These are phyloP conservation scores for Mollisiaceae sp. DNA, from an alignment of 2,329 filamentous ascomycete species.

Conservation along the genomic window DNA sequence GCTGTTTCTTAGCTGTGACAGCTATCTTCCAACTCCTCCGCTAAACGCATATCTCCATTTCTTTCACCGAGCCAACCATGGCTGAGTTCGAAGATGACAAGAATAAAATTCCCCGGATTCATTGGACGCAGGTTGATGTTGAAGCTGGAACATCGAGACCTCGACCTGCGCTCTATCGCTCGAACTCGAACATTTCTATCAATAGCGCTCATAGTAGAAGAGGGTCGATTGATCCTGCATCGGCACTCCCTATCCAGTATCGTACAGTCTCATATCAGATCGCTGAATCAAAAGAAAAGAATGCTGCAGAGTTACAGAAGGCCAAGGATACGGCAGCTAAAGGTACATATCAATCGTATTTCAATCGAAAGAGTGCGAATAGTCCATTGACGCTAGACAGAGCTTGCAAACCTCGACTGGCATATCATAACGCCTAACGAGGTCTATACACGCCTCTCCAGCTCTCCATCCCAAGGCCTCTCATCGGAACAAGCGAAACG, in stretches of 20 bases:
- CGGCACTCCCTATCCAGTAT: slow-evolving; percentile 58
- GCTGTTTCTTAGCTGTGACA: not conserved
- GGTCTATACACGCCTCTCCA: slow-evolving; percentile 62
- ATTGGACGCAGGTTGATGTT: slow-evolving; percentile 36
- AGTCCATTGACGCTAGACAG: slow-evolving; percentile 44
- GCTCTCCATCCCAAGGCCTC: slow-evolving; percentile 62
- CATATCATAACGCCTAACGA: slow-evolving; percentile 64
- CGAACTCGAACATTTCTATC: slow-evolving; percentile 39
- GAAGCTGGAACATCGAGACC: slow-evolving; percentile 30
- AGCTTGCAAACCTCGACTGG: slow-evolving; percentile 70
- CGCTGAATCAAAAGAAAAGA: slow-evolving; percentile 56
- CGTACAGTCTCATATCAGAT: slow-evolving; percentile 62
- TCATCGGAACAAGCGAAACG: slow-evolving; percentile 61
- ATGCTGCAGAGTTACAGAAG: slow-evolving; percentile 48
- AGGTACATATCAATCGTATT: slow-evolving; percentile 42
- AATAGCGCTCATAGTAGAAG: slow-evolving; percentile 38
- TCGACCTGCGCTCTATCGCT: slow-evolving; percentile 31
- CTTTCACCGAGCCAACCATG: slow-evolving; percentile 22
- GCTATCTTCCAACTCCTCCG: not conserved
- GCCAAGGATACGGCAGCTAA: slow-evolving; percentile 51
- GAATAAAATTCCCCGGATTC: slow-evolving; percentile 32
- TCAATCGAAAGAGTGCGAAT: not conserved
- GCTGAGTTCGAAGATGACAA: slow-evolving; percentile 33
- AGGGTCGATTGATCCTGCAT: slow-evolving; percentile 47
- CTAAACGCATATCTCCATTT: not conserved